Evolutionary conservation across 768 basidiomycete genomes (phyloP).

Genomic region (Pseudohyphozyma bogoriensis): DNA sequence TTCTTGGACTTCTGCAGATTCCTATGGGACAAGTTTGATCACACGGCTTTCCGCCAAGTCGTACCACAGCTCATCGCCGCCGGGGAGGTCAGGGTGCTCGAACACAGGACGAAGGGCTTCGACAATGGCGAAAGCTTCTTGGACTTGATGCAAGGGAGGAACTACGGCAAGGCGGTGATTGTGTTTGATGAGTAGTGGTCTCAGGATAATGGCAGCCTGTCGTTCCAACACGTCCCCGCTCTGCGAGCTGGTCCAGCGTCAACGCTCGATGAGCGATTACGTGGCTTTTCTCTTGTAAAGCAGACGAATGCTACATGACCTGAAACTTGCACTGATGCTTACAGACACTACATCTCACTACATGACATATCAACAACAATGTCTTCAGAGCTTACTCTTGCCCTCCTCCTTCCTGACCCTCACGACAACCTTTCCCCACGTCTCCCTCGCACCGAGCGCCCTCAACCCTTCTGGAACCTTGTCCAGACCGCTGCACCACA

Average conservation of each 20-base stretch:
- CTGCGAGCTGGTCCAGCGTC: too few species aligned
- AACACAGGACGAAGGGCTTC: conserved; percentile 31
- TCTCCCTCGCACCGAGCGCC: conserved; percentile 70
- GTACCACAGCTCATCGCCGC: conserved; percentile 27
- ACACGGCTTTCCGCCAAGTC: conserved; percentile 31
- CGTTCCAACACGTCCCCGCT: too few species aligned
- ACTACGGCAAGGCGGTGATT: conserved; percentile 14
- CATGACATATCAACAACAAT: neutral
- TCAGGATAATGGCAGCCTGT: too few species aligned
- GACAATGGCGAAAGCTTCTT: conserved; percentile 20
- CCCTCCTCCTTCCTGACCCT: conserved; percentile 39
- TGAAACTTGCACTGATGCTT: too few species aligned
- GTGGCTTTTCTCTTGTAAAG: too few species aligned
- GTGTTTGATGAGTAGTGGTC: conserved; percentile 15
- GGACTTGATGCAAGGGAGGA: conserved; percentile 1
- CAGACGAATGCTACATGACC: too few species aligned
- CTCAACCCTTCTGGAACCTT: conserved; percentile 55
- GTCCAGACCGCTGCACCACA: conserved; percentile 46
- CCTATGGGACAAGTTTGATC: conserved; percentile 27
- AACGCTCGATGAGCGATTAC: too few species aligned
- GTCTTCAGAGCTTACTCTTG: neutral
- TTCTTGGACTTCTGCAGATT: neutral
- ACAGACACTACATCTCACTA: too few species aligned
- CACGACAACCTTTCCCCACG: conserved; percentile 84
- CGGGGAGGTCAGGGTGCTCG: conserved; percentile 31